Conservation (phyloP, 2,329 filamentous ascomycete species). For the Cryphonectria japonica region DNA sequence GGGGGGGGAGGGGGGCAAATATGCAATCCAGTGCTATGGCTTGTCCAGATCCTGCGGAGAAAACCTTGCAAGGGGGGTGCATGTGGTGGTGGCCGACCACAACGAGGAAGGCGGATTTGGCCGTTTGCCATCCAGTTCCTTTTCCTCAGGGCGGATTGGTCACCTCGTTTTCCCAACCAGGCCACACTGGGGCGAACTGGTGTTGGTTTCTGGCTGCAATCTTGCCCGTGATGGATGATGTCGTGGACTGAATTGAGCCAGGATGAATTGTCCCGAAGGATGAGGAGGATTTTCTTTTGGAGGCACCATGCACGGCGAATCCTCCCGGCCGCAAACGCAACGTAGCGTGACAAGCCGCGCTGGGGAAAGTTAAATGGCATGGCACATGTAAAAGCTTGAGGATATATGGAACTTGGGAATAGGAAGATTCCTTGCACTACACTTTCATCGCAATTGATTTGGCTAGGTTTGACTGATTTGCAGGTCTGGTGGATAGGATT, state of each 20-base stretch:
- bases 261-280: neutral
- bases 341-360: neutral
- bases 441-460: no score
- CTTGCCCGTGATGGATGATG: neutral
- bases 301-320: neutral
- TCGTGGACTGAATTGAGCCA: neutral
- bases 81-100: neutral
- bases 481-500: no score
- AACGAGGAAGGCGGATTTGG: neutral
- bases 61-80: no score
- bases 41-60: no score
- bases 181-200: neutral
- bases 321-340: neutral
- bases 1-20: neutral
- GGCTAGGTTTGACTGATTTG: no score
- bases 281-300: neutral
- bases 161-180: neutral
- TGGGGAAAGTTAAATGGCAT: neutral
- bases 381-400: no score
- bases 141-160: neutral
- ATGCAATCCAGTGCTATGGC: no score
- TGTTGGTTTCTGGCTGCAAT: neutral
- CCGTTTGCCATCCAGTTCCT: neutral
- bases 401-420: no score
- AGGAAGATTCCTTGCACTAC: no score